A percentile compares a stretch with the other conserved stretches of the same genome.
Conservation (phyloP, 306 rosid species). For the Quercus bicolor region DNA sequence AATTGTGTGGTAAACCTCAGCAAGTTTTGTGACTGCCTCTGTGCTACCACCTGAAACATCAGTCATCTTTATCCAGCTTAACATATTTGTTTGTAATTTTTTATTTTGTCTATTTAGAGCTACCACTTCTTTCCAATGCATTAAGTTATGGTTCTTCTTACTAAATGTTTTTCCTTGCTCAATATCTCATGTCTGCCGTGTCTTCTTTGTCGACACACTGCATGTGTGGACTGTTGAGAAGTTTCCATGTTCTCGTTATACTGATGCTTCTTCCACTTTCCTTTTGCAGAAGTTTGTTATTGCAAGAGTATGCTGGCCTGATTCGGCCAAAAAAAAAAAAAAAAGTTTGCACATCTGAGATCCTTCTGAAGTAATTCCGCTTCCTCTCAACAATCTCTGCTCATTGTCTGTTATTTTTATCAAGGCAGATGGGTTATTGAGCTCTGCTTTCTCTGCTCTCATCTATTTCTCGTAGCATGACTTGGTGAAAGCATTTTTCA, state of each 20-base stretch:
- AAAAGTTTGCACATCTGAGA: conserved; percentile 3
- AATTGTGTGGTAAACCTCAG: neutral
- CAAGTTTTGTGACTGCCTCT: neutral
- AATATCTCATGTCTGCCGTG: neutral
- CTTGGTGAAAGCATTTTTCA: neutral
- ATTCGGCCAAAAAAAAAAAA: no score
- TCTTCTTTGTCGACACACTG: no score
- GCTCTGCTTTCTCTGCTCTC: conserved; percentile 1
- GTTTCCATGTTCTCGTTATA: neutral
- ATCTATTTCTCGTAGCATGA: neutral
- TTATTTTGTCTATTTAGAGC: neutral
- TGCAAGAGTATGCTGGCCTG: neutral
- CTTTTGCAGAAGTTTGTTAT: conserved; percentile 20
- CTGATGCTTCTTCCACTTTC: conserved; percentile 10
- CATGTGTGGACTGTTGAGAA: no score
- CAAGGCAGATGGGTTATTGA: conserved; percentile 12
- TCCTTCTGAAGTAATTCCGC: neutral
- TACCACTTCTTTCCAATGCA: neutral
- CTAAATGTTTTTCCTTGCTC: neutral
- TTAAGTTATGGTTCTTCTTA: neutral
- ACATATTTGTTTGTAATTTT: neutral
- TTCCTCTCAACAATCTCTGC: neutral
- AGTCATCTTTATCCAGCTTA: neutral
- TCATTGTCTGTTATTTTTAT: neutral
- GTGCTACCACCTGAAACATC: neutral